phyloP scores from a whole-genome alignment of 371 early-diverging fungal genomes.

The Saksenaea oblongispora region DNA sequence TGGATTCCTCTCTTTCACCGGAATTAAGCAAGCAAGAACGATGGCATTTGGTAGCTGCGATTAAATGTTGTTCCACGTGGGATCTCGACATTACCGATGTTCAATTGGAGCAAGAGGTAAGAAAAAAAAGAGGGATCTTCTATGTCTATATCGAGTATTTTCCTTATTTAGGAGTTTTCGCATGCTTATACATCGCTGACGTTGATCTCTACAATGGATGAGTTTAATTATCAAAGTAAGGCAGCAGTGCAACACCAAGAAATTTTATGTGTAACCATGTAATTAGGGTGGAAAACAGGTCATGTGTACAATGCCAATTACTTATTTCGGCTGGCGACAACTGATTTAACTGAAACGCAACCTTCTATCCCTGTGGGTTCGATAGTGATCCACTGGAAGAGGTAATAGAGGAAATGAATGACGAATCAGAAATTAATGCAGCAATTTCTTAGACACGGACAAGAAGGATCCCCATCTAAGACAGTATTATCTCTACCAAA shows the following conservation, averaged over 20 bases:
- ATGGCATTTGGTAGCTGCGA: constrained; percentile 39
- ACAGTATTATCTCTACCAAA: constrained; percentile 29
- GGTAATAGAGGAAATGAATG: constrained; percentile 22
- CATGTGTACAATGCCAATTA: constrained; percentile 45
- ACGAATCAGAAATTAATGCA: neutral
- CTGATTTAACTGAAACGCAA: constrained; percentile 37
- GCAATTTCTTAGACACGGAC: constrained; percentile 18
- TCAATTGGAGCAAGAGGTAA: constrained; percentile 36
- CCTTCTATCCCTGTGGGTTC: constrained; percentile 35
- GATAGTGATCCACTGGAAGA: constrained; percentile 41
- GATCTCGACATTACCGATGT: constrained; percentile 47
- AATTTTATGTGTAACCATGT: neutral
- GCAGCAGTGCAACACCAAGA: neutral
- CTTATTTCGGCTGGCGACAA: constrained; percentile 33
- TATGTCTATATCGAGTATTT: neutral
- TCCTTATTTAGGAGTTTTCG: constrained; percentile 12
- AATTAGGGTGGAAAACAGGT: constrained; percentile 41
- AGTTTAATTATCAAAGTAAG: constrained; percentile 27
- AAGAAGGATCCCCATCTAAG: constrained; percentile 20
- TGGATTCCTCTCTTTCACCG: constrained; percentile 23
- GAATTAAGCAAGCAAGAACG: constrained; percentile 31
- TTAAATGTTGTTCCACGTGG: constrained; percentile 49
- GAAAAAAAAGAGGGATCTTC: neutral
- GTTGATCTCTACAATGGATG: constrained; percentile 23
- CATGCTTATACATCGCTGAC: constrained; percentile 24